These are phyloP conservation scores for Coemansia sp. DNA, from an alignment of 192 early-diverging fungal genomes.

Conservation along the genomic window DNA sequence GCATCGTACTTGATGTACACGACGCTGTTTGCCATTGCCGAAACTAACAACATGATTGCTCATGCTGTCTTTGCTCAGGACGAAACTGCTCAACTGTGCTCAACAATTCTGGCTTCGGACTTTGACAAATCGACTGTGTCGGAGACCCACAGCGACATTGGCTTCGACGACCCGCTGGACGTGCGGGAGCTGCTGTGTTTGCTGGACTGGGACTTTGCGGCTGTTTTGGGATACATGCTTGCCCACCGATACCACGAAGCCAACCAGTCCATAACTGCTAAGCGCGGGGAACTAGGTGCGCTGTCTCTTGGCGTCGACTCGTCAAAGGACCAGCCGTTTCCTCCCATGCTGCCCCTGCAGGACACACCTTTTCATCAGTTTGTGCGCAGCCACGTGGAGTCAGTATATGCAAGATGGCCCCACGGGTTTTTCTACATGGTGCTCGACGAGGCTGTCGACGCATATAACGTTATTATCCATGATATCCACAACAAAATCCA, in stretches of 20 bases:
- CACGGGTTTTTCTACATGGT: slow-evolving; percentile 52
- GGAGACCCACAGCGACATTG: background rate
- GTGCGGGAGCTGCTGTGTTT: slow-evolving; percentile 26
- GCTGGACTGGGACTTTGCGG: slow-evolving; percentile 51
- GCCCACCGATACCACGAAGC: slow-evolving; percentile 29
- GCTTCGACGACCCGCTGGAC: slow-evolving; percentile 7
- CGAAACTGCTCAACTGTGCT: slow-evolving; percentile 8
- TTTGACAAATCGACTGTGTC: slow-evolving; percentile 9
- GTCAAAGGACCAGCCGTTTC: slow-evolving; percentile 26
- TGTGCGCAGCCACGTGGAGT: slow-evolving; percentile 20
- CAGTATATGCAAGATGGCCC: slow-evolving; percentile 35
- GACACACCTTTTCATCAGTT: slow-evolving; percentile 38
- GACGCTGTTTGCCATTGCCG: slow-evolving; percentile 41
- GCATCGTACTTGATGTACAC: slow-evolving; percentile 35
- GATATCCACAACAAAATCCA: slow-evolving; percentile 14
- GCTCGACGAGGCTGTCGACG: slow-evolving; percentile 41
- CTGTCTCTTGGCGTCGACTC: slow-evolving; percentile 33
- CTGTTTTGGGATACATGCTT: slow-evolving; percentile 40
- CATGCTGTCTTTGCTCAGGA: slow-evolving; percentile 5
- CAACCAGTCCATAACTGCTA: slow-evolving; percentile 11
- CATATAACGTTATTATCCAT: slow-evolving; percentile 44
- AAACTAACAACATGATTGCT: slow-evolving; percentile 37
- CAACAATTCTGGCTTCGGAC: slow-evolving; percentile 12
- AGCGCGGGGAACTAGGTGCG: slow-evolving; percentile 35
- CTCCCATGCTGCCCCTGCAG: slow-evolving; percentile 30